Conservation (phyloP, 192 early-diverging fungal genomes). For the Powellomyces hirtus region DNA sequence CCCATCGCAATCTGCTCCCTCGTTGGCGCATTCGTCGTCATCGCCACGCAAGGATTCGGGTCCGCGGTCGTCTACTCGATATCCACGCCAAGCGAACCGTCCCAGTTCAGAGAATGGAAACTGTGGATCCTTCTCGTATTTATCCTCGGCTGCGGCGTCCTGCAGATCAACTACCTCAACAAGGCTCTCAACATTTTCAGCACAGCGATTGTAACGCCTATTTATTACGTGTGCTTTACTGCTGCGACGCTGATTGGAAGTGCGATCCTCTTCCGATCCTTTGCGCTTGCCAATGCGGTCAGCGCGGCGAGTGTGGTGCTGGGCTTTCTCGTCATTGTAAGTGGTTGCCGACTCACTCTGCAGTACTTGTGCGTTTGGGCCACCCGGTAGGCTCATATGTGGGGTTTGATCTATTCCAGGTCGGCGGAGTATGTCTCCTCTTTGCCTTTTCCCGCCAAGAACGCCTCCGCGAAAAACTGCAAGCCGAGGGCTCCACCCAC, state of each 20-base stretch:
- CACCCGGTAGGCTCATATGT: no score
- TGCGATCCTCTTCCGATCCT: constrained; percentile 64
- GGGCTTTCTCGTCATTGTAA: constrained; percentile 53
- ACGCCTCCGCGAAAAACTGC: not conserved
- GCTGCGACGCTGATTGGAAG: constrained; percentile 63
- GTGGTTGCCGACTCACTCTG: no score
- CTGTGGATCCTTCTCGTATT: constrained; percentile 62
- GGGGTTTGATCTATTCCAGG: constrained; percentile 2
- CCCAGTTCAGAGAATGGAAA: constrained; percentile 68
- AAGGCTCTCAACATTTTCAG: constrained; percentile 68
- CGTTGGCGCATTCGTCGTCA: constrained; percentile 65
- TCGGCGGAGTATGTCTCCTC: constrained; percentile 47
- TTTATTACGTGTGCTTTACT: constrained; percentile 76
- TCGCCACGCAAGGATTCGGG: constrained; percentile 64
- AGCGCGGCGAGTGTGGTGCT: constrained; percentile 32
- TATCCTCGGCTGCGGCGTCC: constrained; percentile 47
- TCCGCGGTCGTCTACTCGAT: constrained; percentile 62
- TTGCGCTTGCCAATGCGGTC: constrained; percentile 35
- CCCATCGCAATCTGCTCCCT: constrained; percentile 58
- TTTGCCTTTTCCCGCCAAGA: constrained; percentile 32
- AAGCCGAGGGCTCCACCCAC: not conserved
- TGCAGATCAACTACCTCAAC: constrained; percentile 72
- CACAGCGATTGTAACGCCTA: constrained; percentile 71
- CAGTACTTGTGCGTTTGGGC: not conserved
- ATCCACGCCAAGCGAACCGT: constrained; percentile 33